These are phyloP conservation scores for Ceratocystis cacaofunesta DNA, from an alignment of 2,329 filamentous ascomycete species.

Conservation along the genomic window DNA sequence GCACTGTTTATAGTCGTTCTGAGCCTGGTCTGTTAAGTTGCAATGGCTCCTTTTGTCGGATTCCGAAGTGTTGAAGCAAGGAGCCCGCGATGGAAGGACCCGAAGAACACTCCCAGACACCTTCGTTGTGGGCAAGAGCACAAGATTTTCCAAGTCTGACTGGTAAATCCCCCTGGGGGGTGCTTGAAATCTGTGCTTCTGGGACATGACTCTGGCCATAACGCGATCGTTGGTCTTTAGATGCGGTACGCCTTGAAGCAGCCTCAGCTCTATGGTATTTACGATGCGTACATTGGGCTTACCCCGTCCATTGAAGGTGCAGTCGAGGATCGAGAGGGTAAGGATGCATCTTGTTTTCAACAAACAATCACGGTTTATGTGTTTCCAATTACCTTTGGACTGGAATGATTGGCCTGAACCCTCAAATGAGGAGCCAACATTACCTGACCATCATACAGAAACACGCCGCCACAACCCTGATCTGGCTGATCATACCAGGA, in stretches of 20 bases:
- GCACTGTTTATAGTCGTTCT: slow-evolving; percentile 48
- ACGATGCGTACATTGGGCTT: slow-evolving; percentile 1
- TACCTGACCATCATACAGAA: slow-evolving; percentile 24
- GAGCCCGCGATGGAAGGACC: slow-evolving; percentile 32
- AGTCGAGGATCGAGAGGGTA: slow-evolving; percentile 21
- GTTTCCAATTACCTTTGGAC: slow-evolving; percentile 25
- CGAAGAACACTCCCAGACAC: slow-evolving; percentile 41
- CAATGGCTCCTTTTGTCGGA: slow-evolving; percentile 24
- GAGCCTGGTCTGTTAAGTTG: slow-evolving; percentile 41
- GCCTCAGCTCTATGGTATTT: not conserved
- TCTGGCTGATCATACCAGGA: slow-evolving; percentile 32
- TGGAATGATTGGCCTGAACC: slow-evolving; percentile 18
- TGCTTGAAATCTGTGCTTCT: slow-evolving; percentile 62
- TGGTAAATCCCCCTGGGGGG: slow-evolving; percentile 58
- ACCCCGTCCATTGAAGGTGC: slow-evolving; percentile 8
- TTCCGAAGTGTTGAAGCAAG: slow-evolving; percentile 27
- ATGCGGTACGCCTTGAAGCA: not conserved
- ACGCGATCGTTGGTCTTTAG: slow-evolving; percentile 20
- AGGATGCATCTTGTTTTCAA: slow-evolving; percentile 26
- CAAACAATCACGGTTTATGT: slow-evolving; percentile 32
- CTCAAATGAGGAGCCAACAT: not conserved
- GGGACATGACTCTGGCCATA: slow-evolving; percentile 44
- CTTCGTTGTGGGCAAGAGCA: slow-evolving; percentile 37
- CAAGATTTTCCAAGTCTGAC: slow-evolving; percentile 53
- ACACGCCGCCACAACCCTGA: slow-evolving; percentile 26